Evolutionary conservation across 2,329 filamentous ascomycete genomes (phyloP).

Genomic region (Beauveria sp.): DNA sequence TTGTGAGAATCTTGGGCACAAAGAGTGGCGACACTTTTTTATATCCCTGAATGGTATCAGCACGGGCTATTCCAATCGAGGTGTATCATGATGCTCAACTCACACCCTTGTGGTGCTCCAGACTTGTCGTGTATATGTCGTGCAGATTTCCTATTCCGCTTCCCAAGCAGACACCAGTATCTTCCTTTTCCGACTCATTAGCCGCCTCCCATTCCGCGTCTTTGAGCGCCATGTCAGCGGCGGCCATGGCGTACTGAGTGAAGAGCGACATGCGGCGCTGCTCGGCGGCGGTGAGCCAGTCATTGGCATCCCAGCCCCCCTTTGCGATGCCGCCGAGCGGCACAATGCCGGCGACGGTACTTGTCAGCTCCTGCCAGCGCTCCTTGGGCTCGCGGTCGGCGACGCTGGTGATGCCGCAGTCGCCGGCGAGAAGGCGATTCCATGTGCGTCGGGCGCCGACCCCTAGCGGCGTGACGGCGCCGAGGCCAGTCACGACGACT

Average conservation of each 20-base stretch:
- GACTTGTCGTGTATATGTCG: conserved; percentile 76
- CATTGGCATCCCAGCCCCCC: conserved; percentile 42
- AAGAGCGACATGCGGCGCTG: conserved; percentile 82
- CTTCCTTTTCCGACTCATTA: conserved; percentile 55
- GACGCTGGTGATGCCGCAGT: conserved; percentile 75
- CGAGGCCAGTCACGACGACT: conserved; percentile 78
- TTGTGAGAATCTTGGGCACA: conserved; percentile 87
- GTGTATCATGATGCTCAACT: conserved; percentile 21
- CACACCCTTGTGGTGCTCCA: conserved; percentile 68
- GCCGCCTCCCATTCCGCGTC: conserved; percentile 72
- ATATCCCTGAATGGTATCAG: conserved; percentile 57
- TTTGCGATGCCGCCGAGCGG: conserved; percentile 39
- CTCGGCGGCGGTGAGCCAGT: conserved; percentile 48
- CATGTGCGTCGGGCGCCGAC: conserved; percentile 73
- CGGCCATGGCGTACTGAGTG: conserved; percentile 83
- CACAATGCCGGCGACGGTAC: conserved; percentile 77
- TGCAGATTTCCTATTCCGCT: conserved; percentile 94
- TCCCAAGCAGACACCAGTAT: conserved; percentile 84
- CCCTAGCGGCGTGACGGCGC: conserved; percentile 75
- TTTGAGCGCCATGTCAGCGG: conserved; percentile 74
- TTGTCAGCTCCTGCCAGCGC: conserved; percentile 66
- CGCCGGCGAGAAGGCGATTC: conserved; percentile 68
- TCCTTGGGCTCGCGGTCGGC: conserved; percentile 47
- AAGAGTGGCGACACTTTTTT: conserved; percentile 90
- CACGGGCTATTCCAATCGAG: background rate